Percentiles rank a stretch among this genome's conserved stretches.
Conservation (phyloP, 2,329 filamentous ascomycete species). For the Fusarium sp. region DNA sequence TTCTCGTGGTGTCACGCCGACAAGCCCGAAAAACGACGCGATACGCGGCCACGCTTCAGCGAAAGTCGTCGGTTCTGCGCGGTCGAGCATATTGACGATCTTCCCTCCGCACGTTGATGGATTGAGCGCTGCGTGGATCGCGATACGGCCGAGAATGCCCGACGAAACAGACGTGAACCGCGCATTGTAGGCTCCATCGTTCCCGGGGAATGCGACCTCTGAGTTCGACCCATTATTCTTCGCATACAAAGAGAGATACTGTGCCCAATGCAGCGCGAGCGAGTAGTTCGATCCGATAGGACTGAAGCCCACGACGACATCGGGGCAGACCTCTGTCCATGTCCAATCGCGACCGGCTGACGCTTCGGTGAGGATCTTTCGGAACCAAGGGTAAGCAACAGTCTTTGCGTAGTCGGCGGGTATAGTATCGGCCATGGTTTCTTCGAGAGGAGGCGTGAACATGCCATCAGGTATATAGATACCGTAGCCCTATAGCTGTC, state of each 20-base stretch:
- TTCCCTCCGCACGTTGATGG: constrained; percentile 45
- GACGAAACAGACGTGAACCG: constrained; percentile 51
- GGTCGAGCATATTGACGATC: constrained; percentile 52
- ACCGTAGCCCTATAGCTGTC: constrained; percentile 51
- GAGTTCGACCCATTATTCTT: constrained; percentile 42
- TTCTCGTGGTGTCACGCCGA: not conserved
- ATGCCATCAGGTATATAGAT: constrained; percentile 53
- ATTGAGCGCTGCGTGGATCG: constrained; percentile 49
- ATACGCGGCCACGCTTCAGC: constrained; percentile 12
- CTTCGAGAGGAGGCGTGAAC: constrained; percentile 50
- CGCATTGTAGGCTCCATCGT: constrained; percentile 38
- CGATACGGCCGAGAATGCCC: constrained; percentile 46
- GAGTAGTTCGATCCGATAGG: constrained; percentile 54
- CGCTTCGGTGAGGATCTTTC: constrained; percentile 48
- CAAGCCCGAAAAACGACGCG: constrained; percentile 6
- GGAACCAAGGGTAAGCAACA: constrained; percentile 52
- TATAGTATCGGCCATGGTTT: constrained; percentile 50
- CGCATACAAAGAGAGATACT: constrained; percentile 54
- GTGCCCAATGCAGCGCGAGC: constrained; percentile 55
- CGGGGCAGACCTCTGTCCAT: constrained; percentile 55
- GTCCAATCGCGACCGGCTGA: constrained; percentile 50
- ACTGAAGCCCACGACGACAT: constrained; percentile 54
- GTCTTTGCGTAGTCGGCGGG: constrained; percentile 52
- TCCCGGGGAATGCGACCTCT: constrained; percentile 50
- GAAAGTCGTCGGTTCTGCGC: constrained; percentile 44